phyloP scores from a whole-genome alignment of 2,329 filamentous ascomycete genomes.

The Diatrype stigma region DNA sequence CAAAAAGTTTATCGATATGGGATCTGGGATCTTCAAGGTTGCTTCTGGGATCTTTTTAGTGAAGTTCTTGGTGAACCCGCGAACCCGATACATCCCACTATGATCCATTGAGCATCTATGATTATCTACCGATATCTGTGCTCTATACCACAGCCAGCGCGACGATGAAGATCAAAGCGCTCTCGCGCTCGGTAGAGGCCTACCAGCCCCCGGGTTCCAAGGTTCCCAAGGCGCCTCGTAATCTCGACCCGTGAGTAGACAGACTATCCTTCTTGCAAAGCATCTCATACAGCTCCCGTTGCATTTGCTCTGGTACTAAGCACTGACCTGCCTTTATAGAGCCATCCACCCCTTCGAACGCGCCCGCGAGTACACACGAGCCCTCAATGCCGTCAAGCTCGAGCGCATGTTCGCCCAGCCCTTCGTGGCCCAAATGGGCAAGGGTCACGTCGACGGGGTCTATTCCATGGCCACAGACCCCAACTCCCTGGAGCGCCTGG shows the following conservation, averaged over 20 bases:
- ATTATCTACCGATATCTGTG: too few relatives aligned
- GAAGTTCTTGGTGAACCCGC: neutral
- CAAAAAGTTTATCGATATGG: too few relatives aligned
- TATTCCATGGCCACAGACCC: conserved; percentile 80
- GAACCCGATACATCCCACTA: neutral
- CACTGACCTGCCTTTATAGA: conserved; percentile 24
- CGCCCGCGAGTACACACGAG: conserved; percentile 50
- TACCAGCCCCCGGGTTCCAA: conserved; percentile 64
- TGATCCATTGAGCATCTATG: too few relatives aligned
- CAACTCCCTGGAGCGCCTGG: conserved; percentile 66
- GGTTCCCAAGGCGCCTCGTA: conserved; percentile 61
- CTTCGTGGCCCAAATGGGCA: conserved; percentile 74
- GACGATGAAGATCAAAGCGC: conserved; percentile 56
- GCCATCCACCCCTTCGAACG: conserved; percentile 87
- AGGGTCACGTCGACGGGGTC: conserved; percentile 87
- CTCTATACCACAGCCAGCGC: neutral
- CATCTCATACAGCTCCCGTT: conserved; percentile 20
- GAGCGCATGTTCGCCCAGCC: conserved; percentile 87
- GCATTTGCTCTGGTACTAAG: neutral
- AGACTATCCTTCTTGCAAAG: conserved; percentile 2
- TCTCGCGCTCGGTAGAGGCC: conserved; percentile 60
- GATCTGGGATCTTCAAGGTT: too few relatives aligned
- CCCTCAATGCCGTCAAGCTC: conserved; percentile 76
- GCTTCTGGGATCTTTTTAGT: neutral
- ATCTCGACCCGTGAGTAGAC: conserved; percentile 28